Percentiles rank a stretch among this genome's conserved stretches.
Evolutionary conservation across 495 filamentous ascomycete genomes (phyloP).

Genomic region (Aspergillus ostianus): DNA sequence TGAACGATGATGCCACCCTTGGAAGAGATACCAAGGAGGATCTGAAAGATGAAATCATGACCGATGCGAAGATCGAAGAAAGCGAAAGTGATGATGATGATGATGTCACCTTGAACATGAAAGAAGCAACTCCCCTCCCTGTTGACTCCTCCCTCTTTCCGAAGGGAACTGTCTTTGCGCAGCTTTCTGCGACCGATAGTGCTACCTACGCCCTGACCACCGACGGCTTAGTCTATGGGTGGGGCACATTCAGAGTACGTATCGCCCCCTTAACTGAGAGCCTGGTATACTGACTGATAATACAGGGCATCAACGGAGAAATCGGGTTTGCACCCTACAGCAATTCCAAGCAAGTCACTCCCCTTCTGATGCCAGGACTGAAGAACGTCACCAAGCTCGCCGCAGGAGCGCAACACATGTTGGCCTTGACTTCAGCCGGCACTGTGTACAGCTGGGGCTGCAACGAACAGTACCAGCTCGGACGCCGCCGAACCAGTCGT

Average conservation of each 20-base stretch:
- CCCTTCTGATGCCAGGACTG: conserved; percentile 50
- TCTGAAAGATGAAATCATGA: conserved; percentile 36
- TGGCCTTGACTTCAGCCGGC: conserved; percentile 68
- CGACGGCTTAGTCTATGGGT: conserved; percentile 66
- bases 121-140: conserved; percentile 56
- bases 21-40: conserved; percentile 60
- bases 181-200: conserved; percentile 62
- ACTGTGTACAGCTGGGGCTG: conserved; percentile 69
- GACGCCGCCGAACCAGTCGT: conserved; percentile 21
- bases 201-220: conserved; percentile 63
- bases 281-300: conserved; percentile 2
- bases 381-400: conserved; percentile 62
- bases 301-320: conserved; percentile 62
- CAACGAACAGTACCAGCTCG: conserved; percentile 75
- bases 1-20: conserved; percentile 70
- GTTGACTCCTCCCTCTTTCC: conserved; percentile 47
- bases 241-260: conserved; percentile 68
- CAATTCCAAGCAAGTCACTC: conserved; percentile 35
- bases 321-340: conserved; percentile 59
- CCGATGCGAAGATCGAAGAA: conserved; percentile 40
- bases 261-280: background rate
- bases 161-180: conserved; percentile 52
- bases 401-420: conserved; percentile 66
- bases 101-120: conserved; percentile 55
- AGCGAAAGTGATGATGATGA: conserved; percentile 33